A percentile compares a stretch with the other conserved stretches of the same genome.
Evolutionary conservation across 148 eudicot genomes (phyloP).

Genomic region (Tetragonia tetragonoides): DNA sequence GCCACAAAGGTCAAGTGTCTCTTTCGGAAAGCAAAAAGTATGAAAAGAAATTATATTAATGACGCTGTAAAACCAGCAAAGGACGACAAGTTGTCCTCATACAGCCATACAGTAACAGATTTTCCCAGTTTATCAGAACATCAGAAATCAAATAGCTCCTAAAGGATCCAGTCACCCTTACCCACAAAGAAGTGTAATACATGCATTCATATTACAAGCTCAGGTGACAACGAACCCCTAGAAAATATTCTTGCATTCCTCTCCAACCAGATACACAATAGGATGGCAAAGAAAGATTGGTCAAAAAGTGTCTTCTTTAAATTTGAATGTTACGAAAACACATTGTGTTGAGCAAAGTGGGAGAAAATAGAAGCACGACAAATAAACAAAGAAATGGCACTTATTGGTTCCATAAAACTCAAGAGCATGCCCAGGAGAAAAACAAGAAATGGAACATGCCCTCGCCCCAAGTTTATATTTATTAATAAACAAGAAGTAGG

Average conservation of each 20-base stretch:
- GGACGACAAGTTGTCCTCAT: too few species aligned
- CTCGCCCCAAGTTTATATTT: not conserved
- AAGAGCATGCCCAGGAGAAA: conserved; percentile 1
- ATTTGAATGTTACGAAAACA: not conserved
- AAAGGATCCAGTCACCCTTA: too few species aligned
- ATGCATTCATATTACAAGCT: too few species aligned
- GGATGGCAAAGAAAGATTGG: too few species aligned
- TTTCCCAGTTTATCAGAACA: too few species aligned
- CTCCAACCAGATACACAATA: too few species aligned
- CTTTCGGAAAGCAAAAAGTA: not conserved
- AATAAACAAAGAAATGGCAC: not conserved
- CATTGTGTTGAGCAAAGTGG: not conserved
- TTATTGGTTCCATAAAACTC: not conserved
- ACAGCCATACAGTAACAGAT: too few species aligned
- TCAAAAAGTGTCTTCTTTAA: not conserved
- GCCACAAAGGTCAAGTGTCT: conserved; percentile 2
- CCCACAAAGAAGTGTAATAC: too few species aligned
- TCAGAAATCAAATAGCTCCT: too few species aligned
- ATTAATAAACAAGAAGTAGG: not conserved
- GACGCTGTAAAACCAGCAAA: too few species aligned
- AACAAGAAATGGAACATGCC: conserved; percentile 9
- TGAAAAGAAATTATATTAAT: not conserved
- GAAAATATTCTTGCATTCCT: too few species aligned
- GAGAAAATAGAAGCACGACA: not conserved
- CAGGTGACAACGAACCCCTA: too few species aligned